A percentile compares a stretch with the other conserved stretches of the same genome.
Conservation (phyloP, 352 stramenopile genomes). For the Saprolegnia parasitica region DNA sequence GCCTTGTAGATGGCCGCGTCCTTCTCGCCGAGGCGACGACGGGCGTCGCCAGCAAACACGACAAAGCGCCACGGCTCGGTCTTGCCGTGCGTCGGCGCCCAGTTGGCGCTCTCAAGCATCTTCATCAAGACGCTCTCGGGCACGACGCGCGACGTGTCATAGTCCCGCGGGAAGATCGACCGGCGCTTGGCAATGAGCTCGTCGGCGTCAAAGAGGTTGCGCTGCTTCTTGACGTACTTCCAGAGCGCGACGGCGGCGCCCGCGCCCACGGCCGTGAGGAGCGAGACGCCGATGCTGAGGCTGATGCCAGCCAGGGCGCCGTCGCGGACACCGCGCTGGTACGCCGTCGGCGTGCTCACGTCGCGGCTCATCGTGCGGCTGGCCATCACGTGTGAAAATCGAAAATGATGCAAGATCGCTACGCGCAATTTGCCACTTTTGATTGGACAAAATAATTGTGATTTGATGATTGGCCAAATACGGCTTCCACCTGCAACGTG, state of each 20-base stretch:
- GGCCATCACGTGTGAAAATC: slow-evolving; percentile 5
- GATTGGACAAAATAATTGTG: slow-evolving; percentile 5
- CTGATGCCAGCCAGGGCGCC: slow-evolving; percentile 22
- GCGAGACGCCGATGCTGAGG: slow-evolving; percentile 12
- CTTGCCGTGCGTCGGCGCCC: slow-evolving; percentile 71
- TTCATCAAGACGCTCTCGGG: slow-evolving; percentile 56
- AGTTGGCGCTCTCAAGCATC: slow-evolving; percentile 77
- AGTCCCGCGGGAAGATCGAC: slow-evolving; percentile 69
- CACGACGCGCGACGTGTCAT: slow-evolving; percentile 51
- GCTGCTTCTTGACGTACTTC: slow-evolving; percentile 30
- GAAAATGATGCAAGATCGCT: slow-evolving; percentile 15
- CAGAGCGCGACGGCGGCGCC: slow-evolving; percentile 10
- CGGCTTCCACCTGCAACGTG: background rate
- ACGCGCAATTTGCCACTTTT: background rate
- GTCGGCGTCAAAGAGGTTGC: slow-evolving; percentile 36
- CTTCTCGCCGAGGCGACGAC: slow-evolving; percentile 54
- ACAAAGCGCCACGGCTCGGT: slow-evolving; percentile 84
- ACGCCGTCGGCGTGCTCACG: background rate
- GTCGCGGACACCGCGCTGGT: slow-evolving; percentile 20
- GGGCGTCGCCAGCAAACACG: slow-evolving; percentile 57
- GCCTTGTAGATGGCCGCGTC: slow-evolving; percentile 69
- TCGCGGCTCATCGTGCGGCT: slow-evolving; percentile 16
- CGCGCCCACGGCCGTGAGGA: slow-evolving; percentile 18
- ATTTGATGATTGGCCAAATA: background rate
- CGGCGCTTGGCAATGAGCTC: slow-evolving; percentile 73